Percentiles rank a stretch among this genome's conserved stretches.
Evolutionary conservation across 2,329 filamentous ascomycete species (phyloP).

Genomic region (Aspergillus brunneoviolaceus): DNA sequence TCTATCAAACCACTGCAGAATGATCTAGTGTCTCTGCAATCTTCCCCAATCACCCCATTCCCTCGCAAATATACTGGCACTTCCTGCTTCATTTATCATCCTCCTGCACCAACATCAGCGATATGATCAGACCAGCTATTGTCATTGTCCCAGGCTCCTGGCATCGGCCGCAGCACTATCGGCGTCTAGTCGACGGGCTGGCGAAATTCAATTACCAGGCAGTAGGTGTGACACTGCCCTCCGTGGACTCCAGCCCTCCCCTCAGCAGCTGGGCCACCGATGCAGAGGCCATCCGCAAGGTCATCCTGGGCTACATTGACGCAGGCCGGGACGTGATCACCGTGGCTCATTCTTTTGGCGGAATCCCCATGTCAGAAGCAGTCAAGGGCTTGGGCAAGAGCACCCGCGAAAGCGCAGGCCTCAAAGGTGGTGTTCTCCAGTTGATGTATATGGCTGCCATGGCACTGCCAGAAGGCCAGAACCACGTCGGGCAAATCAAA

Average conservation of each 20-base stretch:
- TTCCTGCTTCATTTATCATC: not conserved
- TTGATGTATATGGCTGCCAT: constrained; percentile 32
- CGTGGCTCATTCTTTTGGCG: constrained; percentile 36
- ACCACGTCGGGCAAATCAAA: constrained; percentile 22
- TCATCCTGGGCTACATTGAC: constrained; percentile 23
- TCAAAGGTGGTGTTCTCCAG: constrained; percentile 19
- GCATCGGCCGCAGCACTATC: constrained; percentile 28
- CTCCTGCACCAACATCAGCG: not conserved
- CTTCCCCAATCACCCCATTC: not conserved
- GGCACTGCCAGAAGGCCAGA: constrained; percentile 26
- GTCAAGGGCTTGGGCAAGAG: constrained; percentile 30
- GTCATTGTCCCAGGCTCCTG: constrained; percentile 34
- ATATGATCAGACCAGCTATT: constrained; percentile 25
- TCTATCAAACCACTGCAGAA: too few relatives aligned
- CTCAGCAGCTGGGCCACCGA: constrained; percentile 27
- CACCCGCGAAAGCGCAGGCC: constrained; percentile 19
- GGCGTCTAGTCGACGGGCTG: constrained; percentile 21
- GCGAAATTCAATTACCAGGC: constrained; percentile 21
- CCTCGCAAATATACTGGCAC: not conserved
- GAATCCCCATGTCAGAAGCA: constrained; percentile 31
- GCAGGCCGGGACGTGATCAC: constrained; percentile 31
- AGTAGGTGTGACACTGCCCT: constrained; percentile 23
- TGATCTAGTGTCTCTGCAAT: too few relatives aligned
- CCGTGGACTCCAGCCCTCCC: constrained; percentile 25
- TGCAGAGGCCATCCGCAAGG: constrained; percentile 24